Evolutionary conservation across 2,329 filamentous ascomycete genomes (phyloP).

Genomic region (Pyricularia pennisetigena): DNA sequence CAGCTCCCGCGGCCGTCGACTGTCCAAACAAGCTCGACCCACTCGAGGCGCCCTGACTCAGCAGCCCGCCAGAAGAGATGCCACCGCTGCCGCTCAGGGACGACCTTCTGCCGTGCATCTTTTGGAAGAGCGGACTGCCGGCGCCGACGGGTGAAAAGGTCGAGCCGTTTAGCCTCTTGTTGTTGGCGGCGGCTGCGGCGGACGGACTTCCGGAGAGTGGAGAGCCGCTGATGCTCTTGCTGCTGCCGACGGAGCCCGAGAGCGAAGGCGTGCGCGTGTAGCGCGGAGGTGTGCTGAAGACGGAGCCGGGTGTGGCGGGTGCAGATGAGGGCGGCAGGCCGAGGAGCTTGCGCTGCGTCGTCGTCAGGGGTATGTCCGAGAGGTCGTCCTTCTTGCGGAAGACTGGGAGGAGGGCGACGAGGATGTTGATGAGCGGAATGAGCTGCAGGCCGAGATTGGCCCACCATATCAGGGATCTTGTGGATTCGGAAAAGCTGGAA

Average conservation of each 20-base stretch:
- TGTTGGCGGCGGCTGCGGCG: slow-evolving; percentile 12
- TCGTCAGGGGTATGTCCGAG: slow-evolving; percentile 81
- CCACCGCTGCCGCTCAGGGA: slow-evolving; percentile 40
- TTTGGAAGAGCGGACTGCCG: slow-evolving; percentile 54
- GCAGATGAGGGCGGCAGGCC: slow-evolving; percentile 61
- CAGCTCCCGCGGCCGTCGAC: slow-evolving; percentile 28
- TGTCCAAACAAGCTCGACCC: slow-evolving; percentile 40
- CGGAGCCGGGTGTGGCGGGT: slow-evolving; percentile 56
- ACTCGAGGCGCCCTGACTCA: slow-evolving; percentile 28
- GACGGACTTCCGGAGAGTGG: slow-evolving; percentile 37
- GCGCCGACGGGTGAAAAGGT: slow-evolving; percentile 13
- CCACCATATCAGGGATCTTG: slow-evolving; percentile 24
- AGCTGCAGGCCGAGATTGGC: slow-evolving; percentile 38
- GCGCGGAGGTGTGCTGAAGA: slow-evolving; percentile 77
- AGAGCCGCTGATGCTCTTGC: slow-evolving; percentile 44
- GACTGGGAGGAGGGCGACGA: slow-evolving; percentile 61
- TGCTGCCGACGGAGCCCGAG: slow-evolving; percentile 50
- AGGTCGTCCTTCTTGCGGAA: slow-evolving; percentile 65
- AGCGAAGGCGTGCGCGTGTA: slow-evolving; percentile 68
- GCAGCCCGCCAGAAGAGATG: background rate
- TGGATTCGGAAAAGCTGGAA: slow-evolving; percentile 1
- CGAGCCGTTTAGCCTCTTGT: slow-evolving; percentile 29
- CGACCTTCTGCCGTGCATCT: slow-evolving; percentile 49
- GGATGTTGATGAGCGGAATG: slow-evolving; percentile 61
- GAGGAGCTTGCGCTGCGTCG: slow-evolving; percentile 76